These are phyloP conservation scores for Calamus simplicifolius DNA, from an alignment of 176 grass and related monocot species.

Conservation along the genomic window DNA sequence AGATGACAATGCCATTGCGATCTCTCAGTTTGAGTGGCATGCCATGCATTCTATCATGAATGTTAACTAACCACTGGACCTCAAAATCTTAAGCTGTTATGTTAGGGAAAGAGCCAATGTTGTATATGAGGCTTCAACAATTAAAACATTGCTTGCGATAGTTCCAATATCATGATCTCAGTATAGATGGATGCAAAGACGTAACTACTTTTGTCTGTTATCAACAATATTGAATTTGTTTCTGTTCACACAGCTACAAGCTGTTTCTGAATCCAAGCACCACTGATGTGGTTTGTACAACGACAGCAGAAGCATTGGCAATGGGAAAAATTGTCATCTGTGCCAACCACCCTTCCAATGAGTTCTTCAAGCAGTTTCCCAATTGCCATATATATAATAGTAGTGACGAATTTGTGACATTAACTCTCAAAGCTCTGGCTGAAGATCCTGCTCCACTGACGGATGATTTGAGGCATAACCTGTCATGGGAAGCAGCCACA, in stretches of 20 bases:
- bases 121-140: too few species aligned
- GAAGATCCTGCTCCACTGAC: slow-evolving; percentile 65
- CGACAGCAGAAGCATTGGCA: slow-evolving; percentile 81
- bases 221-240: slow-evolving; percentile 16
- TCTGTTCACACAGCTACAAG: slow-evolving; percentile 51
- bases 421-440: slow-evolving; percentile 51
- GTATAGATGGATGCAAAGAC: too few species aligned
- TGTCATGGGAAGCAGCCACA: slow-evolving; percentile 95
- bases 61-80: too few species aligned
- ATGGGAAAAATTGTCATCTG: slow-evolving; percentile 98
- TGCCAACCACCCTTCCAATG: slow-evolving; percentile 90
- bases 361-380: slow-evolving; percentile 96
- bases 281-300: slow-evolving; percentile 91
- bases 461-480: slow-evolving; percentile 39
- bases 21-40: too few species aligned
- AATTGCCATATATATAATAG: slow-evolving; percentile 77
- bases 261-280: slow-evolving; percentile 97
- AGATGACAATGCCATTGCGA: too few species aligned
- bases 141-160: too few species aligned
- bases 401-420: slow-evolving; percentile 69
- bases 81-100: too few species aligned
- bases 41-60: too few species aligned
- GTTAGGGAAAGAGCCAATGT: too few species aligned
- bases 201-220: slow-evolving; percentile 8
- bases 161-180: too few species aligned